Base-by-base conservation (phyloP, 768 basidiomycete species). In the Russula earlei region DNA sequence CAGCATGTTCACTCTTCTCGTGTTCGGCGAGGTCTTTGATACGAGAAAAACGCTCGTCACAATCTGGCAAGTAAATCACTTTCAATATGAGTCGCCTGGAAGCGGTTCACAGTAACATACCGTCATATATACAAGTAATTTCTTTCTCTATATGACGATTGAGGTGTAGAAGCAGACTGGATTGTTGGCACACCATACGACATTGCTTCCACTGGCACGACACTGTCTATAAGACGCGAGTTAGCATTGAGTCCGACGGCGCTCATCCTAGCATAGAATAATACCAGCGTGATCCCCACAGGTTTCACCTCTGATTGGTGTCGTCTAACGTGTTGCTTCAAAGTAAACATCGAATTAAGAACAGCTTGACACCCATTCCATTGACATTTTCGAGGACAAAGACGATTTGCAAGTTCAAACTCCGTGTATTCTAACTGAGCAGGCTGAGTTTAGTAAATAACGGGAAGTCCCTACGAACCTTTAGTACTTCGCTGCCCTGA, bases 151-250 rank as follows among this genome's bases (percentile, higher is more conserved):
- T 34, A 41, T 58, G 57, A 25, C 57, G 57, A 34, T 49, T 15
- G 34, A 58, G 52, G 52, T 58, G 57, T 37, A 19, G 12, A 38
- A 54, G 47, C 17, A 58, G 47, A 34, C 47, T 54, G 34, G 41
- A 54, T 44, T 36, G 40, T 49, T 58, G 45, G 57, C 57, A 58
- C 41, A 58, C 57, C 57, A 58, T 58, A 38, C 57, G 57, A 27
- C 57, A 58, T 44, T 58, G 46, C 43, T 58, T 58, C 57, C 57
- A 58, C 42, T 25, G 57, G 48, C 57, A 58, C 33, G 57, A 58
- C 40, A 58, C 57, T 14, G 57, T 58, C 57, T 58, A 49, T 33
- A 47, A 44, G 40, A 58, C 37, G 14, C 47, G 4, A 24, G 41
- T 53, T 15, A 58, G 57, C 41, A 42, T 10, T 17, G 6, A 20